These are phyloP conservation scores for Camellia sinensis DNA, from an alignment of 148 eudicot genomes.

Conservation along the genomic window DNA sequence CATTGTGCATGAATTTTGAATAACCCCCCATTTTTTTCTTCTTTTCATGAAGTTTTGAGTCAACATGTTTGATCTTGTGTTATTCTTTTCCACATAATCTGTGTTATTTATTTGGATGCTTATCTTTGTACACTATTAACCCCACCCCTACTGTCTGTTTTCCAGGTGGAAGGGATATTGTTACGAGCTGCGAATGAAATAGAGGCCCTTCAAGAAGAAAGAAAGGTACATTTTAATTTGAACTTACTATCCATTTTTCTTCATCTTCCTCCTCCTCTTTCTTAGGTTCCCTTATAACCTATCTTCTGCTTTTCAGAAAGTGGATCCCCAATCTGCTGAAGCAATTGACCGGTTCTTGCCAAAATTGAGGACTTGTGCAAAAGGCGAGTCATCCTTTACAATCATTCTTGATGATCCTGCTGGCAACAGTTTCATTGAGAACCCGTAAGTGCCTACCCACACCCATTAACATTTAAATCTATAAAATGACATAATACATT, in stretches of 20 bases:
- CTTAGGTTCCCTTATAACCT: background rate
- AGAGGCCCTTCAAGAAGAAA: slow-evolving; percentile 86
- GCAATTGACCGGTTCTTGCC: slow-evolving; percentile 75
- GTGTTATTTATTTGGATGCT: background rate
- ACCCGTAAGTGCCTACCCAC: slow-evolving; percentile 53
- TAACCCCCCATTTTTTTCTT: background rate
- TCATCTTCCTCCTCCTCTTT: background rate
- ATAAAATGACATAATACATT: background rate
- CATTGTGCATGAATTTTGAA: background rate
- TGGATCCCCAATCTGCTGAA: slow-evolving; percentile 79
- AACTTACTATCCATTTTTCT: background rate
- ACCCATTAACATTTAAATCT: background rate
- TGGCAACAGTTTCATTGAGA: slow-evolving; percentile 93
- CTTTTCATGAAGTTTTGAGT: background rate
- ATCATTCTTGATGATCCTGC: slow-evolving; percentile 92
- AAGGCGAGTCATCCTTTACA: slow-evolving; percentile 66
- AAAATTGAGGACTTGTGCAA: slow-evolving; percentile 77
- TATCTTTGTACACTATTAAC: background rate
- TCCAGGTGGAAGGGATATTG: slow-evolving; percentile 84
- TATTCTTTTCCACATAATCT: background rate
- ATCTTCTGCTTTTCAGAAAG: slow-evolving; percentile 53
- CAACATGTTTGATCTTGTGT: background rate
- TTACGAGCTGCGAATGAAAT: slow-evolving; percentile 74
- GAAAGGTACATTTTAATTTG: slow-evolving; percentile 49
- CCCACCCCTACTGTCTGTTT: background rate